These are phyloP conservation scores for Camellia sinensis DNA, from an alignment of 148 eudicot species.

Conservation along the genomic window DNA sequence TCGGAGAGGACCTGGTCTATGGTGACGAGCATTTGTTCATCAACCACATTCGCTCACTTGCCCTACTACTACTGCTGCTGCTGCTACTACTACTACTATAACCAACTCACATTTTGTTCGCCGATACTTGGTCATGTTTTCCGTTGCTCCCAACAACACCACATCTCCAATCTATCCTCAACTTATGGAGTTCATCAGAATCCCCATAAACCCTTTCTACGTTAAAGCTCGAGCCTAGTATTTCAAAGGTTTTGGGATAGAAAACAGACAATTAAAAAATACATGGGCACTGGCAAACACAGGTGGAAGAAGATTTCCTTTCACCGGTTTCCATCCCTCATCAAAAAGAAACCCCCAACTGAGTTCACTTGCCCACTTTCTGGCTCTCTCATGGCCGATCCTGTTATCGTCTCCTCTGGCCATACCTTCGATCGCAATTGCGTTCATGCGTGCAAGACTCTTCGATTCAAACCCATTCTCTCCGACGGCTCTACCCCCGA, in stretches of 20 bases:
- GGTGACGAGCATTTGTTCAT: not conserved
- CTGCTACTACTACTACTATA: too few species aligned
- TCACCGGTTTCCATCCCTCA: constrained; percentile 36
- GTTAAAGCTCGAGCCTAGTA: not conserved
- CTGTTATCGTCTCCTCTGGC: constrained; percentile 80
- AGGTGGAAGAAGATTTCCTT: constrained; percentile 62
- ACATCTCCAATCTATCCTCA: not conserved
- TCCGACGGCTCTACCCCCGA: constrained; percentile 60
- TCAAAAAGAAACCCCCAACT: constrained; percentile 25
- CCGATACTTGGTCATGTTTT: not conserved
- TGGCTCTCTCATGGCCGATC: constrained; percentile 71
- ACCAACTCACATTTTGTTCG: not conserved
- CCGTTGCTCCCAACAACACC: not conserved
- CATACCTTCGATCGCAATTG: constrained; percentile 83
- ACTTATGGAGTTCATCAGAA: not conserved
- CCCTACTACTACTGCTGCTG: too few species aligned
- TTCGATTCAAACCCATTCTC: constrained; percentile 45
- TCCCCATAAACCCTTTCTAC: not conserved
- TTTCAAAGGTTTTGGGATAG: constrained; percentile 6
- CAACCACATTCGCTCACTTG: too few species aligned
- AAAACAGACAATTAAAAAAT: constrained; percentile 4
- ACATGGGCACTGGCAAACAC: constrained; percentile 54
- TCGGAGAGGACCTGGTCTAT: too few species aligned
- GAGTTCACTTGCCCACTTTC: constrained; percentile 80
- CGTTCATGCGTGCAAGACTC: constrained; percentile 51